phyloP scores from a whole-genome alignment of 176 grass and related monocot species.

The Rhipidocladum racemiflorum region DNA sequence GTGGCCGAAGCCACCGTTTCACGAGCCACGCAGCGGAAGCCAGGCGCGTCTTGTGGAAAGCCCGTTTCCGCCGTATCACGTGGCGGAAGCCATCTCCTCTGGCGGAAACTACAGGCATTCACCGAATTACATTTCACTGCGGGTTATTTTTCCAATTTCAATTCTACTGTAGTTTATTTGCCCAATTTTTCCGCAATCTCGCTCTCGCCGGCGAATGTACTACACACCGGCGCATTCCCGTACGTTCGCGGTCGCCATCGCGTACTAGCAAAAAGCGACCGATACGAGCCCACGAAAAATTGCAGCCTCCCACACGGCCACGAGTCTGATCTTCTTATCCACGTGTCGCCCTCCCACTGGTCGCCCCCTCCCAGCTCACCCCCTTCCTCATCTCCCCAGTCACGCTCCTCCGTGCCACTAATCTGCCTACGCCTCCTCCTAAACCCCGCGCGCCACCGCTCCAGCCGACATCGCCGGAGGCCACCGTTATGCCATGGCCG shows the following conservation, averaged over 20 bases:
- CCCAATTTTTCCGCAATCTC: no score
- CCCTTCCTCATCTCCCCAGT: conserved; percentile 43
- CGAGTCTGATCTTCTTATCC: conserved; percentile 42
- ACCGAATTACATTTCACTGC: no score
- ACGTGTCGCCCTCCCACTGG: conserved; percentile 36
- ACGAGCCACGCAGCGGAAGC: no score
- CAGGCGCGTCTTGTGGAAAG: no score
- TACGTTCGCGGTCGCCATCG: not conserved
- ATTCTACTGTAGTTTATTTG: no score
- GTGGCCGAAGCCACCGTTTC: no score
- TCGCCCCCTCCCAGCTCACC: not conserved
- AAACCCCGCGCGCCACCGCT: not conserved
- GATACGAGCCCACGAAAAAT: not conserved
- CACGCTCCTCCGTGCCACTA: not conserved
- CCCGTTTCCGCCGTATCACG: no score
- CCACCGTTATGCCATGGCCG: conserved; percentile 50
- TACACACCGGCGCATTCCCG: not conserved
- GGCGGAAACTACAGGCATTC: no score
- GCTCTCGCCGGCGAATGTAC: not conserved
- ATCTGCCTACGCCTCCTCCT: not conserved
- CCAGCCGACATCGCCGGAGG: conserved; percentile 21
- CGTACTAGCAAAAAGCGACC: conserved; percentile 1
- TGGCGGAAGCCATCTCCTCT: no score
- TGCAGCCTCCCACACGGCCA: conserved; percentile 20
- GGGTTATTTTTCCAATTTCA: no score